Conservation (phyloP, 108 stramenopile species). For the Stephanodiscus triporus region DNA sequence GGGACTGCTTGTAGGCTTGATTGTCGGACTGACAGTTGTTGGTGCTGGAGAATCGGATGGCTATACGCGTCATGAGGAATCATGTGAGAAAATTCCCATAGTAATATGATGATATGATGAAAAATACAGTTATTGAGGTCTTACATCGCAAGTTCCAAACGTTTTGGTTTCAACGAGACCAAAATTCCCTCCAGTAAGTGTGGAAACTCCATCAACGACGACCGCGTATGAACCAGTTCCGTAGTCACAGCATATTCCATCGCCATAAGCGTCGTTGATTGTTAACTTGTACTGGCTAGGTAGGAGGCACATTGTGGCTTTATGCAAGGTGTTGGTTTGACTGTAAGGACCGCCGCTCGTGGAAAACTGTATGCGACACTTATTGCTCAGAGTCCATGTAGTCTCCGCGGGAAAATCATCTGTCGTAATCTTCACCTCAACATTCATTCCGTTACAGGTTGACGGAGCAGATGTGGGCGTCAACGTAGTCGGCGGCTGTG, state of each 20-base stretch:
- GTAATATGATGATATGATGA: too few species aligned
- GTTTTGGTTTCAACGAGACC: neutral
- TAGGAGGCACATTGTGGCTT: neutral
- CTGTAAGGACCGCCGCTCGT: too few species aligned
- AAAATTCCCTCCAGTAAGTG: conserved; percentile 21
- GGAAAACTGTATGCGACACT: neutral
- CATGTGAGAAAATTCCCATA: too few species aligned
- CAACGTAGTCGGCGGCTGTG: too few species aligned
- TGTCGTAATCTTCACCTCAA: neutral
- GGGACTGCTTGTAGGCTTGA: too few species aligned
- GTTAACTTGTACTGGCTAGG: conserved; percentile 9
- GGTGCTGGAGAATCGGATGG: too few species aligned
- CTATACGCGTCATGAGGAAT: too few species aligned
- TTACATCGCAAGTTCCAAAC: neutral
- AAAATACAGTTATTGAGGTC: too few species aligned
- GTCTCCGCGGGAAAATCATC: conserved; percentile 9
- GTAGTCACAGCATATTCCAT: conserved; percentile 42
- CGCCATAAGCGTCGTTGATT: conserved; percentile 26
- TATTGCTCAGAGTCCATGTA: conserved; percentile 2
- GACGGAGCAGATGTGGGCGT: neutral
- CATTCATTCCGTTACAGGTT: neutral
- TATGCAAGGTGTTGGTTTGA: neutral
- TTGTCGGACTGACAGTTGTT: too few species aligned
- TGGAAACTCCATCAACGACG: conserved; percentile 6
- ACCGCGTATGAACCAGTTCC: conserved; percentile 31